phyloP scores from a whole-genome alignment of 257 asterid genomes.

The Nicotiana attenuata region DNA sequence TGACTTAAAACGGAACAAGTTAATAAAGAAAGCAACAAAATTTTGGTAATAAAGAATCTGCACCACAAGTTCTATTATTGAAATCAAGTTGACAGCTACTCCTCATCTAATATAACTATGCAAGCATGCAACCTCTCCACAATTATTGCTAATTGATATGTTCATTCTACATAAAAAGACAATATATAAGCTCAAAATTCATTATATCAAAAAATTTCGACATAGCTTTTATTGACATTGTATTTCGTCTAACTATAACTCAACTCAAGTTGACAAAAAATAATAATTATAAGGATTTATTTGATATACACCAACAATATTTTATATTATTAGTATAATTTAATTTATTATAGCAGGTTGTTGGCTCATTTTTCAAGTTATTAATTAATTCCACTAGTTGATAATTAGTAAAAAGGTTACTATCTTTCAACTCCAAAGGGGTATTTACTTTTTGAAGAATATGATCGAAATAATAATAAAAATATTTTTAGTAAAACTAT shows the following conservation, averaged over 20 bases:
- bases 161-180: neutral
- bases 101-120: slow-evolving; percentile 6
- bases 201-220: neutral
- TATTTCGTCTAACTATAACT: no score
- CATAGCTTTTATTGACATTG: no score
- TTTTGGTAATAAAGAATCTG: slow-evolving; percentile 1
- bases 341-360: neutral
- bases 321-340: neutral
- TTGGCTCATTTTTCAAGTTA: neutral
- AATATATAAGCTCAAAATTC: neutral
- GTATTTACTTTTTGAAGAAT: neutral
- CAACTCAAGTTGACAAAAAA: neutral
- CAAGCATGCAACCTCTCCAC: slow-evolving; percentile 12
- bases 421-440: neutral
- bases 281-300: neutral
- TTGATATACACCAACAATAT: neutral
- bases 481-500: neutral
- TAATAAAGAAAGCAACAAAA: slow-evolving; percentile 9
- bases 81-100: slow-evolving; percentile 9
- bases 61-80: slow-evolving; percentile 1
- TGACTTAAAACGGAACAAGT: slow-evolving; percentile 20
- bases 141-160: slow-evolving; percentile 6
- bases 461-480: neutral
- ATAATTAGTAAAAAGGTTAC: no score
- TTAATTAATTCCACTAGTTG: neutral